phyloP scores from a whole-genome alignment of 2,329 filamentous ascomycete species.

The Proliferodiscus dingleyae region DNA sequence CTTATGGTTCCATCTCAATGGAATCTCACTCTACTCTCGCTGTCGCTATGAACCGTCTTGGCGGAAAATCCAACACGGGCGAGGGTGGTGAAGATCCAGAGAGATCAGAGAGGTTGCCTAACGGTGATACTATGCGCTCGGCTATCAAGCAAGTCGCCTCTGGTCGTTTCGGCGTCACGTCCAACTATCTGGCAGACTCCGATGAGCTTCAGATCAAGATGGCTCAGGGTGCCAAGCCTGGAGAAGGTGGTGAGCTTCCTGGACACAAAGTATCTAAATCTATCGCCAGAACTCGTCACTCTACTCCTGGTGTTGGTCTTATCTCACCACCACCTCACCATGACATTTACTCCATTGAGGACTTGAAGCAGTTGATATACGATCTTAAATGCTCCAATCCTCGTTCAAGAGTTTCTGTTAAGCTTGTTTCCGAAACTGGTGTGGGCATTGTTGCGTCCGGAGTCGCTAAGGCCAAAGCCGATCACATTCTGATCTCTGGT shows the following conservation, averaged over 20 bases:
- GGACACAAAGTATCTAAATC: constrained; percentile 94
- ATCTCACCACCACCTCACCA: constrained; percentile 96
- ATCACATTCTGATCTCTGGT: constrained; percentile 94
- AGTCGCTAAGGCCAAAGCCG: constrained; percentile 95
- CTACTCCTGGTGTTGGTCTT: constrained; percentile 89
- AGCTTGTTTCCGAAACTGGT: constrained; percentile 95
- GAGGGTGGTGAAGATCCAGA: constrained; percentile 96
- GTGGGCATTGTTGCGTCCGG: constrained; percentile 96
- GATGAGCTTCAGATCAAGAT: constrained; percentile 99
- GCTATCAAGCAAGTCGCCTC: constrained; percentile 97
- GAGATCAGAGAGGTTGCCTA: constrained; percentile 78
- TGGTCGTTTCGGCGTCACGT: constrained; percentile 92
- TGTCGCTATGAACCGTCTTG: constrained; percentile 93
- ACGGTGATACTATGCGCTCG: constrained; percentile 94
- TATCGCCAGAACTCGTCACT: constrained; percentile 91
- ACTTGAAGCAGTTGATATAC: constrained; percentile 96
- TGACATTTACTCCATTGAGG: constrained; percentile 98
- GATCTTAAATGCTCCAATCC: constrained; percentile 96
- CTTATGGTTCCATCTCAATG: constrained; percentile 97
- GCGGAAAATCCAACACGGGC: constrained; percentile 95
- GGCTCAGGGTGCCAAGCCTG: constrained; percentile 96
- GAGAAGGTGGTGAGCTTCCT: constrained; percentile 93
- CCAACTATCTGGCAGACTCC: constrained; percentile 87
- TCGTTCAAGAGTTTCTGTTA: constrained; percentile 86
- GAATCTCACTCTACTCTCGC: constrained; percentile 94